Base-by-base conservation (phyloP, 805 yeast genomes). In the Deakozyma indianensis region DNA sequence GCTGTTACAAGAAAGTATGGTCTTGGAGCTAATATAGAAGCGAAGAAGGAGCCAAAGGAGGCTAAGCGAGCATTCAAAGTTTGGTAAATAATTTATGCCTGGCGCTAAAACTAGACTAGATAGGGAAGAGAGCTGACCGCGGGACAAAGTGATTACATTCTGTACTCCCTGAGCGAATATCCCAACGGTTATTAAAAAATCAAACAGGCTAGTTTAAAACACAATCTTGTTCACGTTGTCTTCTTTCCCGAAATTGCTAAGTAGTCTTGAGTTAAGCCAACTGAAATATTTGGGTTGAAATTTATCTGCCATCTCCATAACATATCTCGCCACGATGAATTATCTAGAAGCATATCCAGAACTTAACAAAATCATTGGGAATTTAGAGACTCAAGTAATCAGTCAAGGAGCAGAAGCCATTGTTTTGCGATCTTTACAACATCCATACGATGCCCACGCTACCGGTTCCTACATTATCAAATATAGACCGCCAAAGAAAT, bases 401-500 rank as follows among this genome's bases (percentile, higher is more conserved):
- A 47, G 56, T 21, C 59, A 56, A 41, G 59, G 59, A 4, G 59
- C 59, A 3, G 59, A 56, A 47, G 59, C 59, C 3, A 48, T 56
- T 4, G 50, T 52, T 2, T 46, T 56, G 22, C 11, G 40, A 7
- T 44, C 46, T 16, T 22, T 27, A 9, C 22, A 27, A 22, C 18
- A 35, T 15, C 47, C 47, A 7, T 24, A 15, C 14, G 35, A 9
- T 3, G 21, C 44, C 4, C 29, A 28, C 3, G 58, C 62, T 41
- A 51, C 59, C 1, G 45, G 55, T 3, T 60, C 65, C 45, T 81
- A 69, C 59, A 78, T 90, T 29, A 69, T 86, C 50, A 92, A 92
- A 60, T 88, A 73, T 60, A 72, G 98, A 51, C 96, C 98, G 1
- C 74, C 79, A 22, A 92, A 92, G 58, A 77, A 81, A n/a, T 92